phyloP scores from a whole-genome alignment of 2,329 filamentous ascomycete species.

The Elsinoe perseae region DNA sequence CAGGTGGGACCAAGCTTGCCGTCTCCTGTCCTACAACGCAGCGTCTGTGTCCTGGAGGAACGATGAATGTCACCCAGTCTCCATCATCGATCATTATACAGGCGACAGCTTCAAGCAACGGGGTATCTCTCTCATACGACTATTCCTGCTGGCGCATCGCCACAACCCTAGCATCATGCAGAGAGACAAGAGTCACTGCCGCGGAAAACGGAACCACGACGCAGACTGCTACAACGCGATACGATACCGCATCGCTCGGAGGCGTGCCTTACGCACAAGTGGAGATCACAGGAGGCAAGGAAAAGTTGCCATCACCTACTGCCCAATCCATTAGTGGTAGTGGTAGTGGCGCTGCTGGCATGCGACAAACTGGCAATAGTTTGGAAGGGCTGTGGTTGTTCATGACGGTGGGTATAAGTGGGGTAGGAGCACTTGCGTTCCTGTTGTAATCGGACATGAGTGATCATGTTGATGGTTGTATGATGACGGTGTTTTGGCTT shows the following conservation, averaged over 20 bases:
- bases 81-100: not conserved
- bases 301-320: conserved; percentile 1
- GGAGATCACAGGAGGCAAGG: not conserved
- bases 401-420: not conserved
- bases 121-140: not conserved
- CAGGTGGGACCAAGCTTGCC: not conserved
- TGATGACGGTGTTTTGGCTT: not conserved
- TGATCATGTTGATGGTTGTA: not conserved
- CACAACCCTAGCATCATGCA: not conserved
- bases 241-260: not conserved
- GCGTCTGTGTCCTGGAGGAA: not conserved
- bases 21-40: conserved; percentile 2
- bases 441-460: not conserved
- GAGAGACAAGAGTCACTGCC: not conserved
- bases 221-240: not conserved
- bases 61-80: conserved; percentile 6
- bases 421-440: not conserved
- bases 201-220: not conserved
- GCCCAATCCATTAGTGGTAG: not conserved
- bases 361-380: not conserved
- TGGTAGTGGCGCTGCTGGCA: not conserved
- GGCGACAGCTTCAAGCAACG: not conserved
- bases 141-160: not conserved
- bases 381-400: not conserved
- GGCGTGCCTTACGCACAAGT: not conserved